A percentile compares a stretch with the other conserved stretches of the same genome.
Evolutionary conservation across 2,329 filamentous ascomycete genomes (phyloP).

Genomic region (Penicillium frequentans): DNA sequence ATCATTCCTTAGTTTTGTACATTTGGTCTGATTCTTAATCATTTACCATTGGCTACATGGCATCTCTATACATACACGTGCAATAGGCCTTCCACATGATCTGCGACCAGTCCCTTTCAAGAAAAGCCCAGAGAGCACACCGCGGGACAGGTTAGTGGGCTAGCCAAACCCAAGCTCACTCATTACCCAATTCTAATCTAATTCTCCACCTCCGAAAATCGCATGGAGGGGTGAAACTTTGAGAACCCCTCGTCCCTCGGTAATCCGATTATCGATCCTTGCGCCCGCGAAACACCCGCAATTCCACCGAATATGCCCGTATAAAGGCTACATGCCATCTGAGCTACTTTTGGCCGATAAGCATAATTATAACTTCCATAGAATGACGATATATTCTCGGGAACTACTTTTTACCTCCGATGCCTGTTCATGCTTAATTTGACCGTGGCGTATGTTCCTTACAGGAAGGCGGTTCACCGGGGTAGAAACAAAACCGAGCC

Average conservation of each 20-base stretch:
- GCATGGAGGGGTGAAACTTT: background rate
- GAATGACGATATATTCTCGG: conserved; percentile 2
- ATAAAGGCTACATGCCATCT: background rate
- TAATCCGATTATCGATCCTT: conserved; percentile 3
- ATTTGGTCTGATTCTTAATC: no score
- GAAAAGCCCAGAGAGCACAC: background rate
- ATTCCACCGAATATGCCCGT: conserved; percentile 21
- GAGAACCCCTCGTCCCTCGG: conserved; percentile 13
- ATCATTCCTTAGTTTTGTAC: no score
- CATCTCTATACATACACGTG: no score
- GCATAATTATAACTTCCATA: background rate
- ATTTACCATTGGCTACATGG: background rate
- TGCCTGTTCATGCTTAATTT: background rate
- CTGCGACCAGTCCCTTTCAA: background rate
- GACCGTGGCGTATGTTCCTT: conserved; percentile 14
- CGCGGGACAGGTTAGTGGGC: background rate
- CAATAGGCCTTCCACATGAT: background rate
- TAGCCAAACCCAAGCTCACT: background rate
- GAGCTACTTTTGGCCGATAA: background rate
- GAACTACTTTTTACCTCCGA: conserved; percentile 2
- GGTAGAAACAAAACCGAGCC: conserved; percentile 26
- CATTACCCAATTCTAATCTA: background rate
- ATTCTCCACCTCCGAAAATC: background rate
- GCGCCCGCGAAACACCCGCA: conserved; percentile 12
- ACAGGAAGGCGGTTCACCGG: conserved; percentile 9